Base-by-base conservation (phyloP, 2,329 filamentous ascomycete genomes). In the Apiospora phragmitis region DNA sequence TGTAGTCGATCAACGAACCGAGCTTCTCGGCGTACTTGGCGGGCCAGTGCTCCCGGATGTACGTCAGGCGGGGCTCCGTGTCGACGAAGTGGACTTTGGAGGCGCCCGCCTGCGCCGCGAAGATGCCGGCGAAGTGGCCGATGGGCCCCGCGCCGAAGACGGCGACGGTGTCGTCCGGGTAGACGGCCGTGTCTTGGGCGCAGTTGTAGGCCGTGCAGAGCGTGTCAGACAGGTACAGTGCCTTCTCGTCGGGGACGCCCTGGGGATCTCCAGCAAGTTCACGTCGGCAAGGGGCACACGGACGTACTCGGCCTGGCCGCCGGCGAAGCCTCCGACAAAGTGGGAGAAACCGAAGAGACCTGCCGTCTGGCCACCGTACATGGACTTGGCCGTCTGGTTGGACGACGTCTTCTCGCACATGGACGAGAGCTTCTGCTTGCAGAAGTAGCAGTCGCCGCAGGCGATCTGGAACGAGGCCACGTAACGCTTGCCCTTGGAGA, bases 381-480 rank as follows among this genome's bases (percentile, higher is more conserved):
- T 91, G 69, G 87, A 89, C 74, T 92, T 91, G 73, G 88, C 87
- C 62, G 90, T 87, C 0, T 87, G 90, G 79, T 94, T 96, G 55
- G 90, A 83, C 80, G 94, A 96, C 0, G 94, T 97, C 80, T 85
- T 89, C 77, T 94, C 93, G 79, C 94, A 97, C 77, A 94, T 91
- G 21, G 92, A 94, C 0, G 91, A 93, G 1, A 94, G 85, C 80
- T 94, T 94, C 81, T 93, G 88, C 74, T 91, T 87, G 84, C 94
- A 97, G 80, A 91, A 95, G 81, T 89, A 91, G 83, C 94, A 97
- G 65, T 84, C 83, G 9, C 88, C 88, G 72, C 88, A 90, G 0
- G 94, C 93, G 77, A 97, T 96, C 80, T 96, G 94, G 84, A 97
- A 97, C 12, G 91, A 93, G 0, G 92, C 94, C 1, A 97, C 94